Conservation (phyloP, 345 rosid genomes). For the Brassica napus region Da-Ae NC_063444.1:1630001-1630500, state of each 20-base stretch:
- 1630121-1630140: constrained; percentile 53
- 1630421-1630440: constrained; percentile 76
- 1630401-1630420: constrained; percentile 99
- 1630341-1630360: constrained; percentile 86
- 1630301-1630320: neutral
- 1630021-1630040: constrained; percentile 94
- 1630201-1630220: neutral
- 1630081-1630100: constrained; percentile 92
- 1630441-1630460: constrained; percentile 39
- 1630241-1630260: neutral
- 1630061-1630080: constrained; percentile 96
- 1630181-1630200: constrained; percentile 10
- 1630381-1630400: constrained; percentile 99
- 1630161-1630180: neutral
- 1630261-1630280: neutral
- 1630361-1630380: constrained; percentile 91
- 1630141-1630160: neutral
- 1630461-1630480: neutral
- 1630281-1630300: neutral
- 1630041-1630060: constrained; percentile 91
- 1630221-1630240: neutral
- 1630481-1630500: neutral
- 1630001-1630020: constrained; percentile 44
- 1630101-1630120: constrained; percentile 81
- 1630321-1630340: neutral